Evolutionary conservation across 257 asterid species (phyloP).

Genomic region (Euphrasia confusa): DNA sequence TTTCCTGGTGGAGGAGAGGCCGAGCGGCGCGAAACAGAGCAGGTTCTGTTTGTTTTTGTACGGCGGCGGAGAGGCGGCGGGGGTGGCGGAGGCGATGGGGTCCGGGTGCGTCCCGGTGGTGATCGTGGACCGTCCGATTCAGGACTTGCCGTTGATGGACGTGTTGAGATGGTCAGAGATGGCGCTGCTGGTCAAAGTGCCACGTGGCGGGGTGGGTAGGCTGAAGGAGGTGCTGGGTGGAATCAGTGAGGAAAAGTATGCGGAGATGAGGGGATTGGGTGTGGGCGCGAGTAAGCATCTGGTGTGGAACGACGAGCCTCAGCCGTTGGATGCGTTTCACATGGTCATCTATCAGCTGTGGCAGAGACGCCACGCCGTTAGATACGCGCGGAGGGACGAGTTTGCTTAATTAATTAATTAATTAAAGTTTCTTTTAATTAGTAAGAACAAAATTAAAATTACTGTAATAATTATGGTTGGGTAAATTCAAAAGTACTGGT

Average conservation of each 20-base stretch:
- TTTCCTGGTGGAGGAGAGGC: constrained; percentile 44
- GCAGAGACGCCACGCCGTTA: constrained; percentile 72
- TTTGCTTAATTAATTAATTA: background rate
- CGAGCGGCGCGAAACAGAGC: constrained; percentile 30
- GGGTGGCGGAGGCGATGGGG: constrained; percentile 56
- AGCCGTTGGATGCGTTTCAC: constrained; percentile 72
- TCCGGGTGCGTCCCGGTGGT: constrained; percentile 82
- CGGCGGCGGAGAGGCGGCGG: constrained; percentile 36
- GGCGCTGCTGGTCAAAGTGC: constrained; percentile 43
- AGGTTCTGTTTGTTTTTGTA: constrained; percentile 68
- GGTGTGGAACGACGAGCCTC: constrained; percentile 68
- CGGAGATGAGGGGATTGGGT: constrained; percentile 49
- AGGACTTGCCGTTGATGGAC: constrained; percentile 86
- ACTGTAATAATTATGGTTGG: too few species aligned
- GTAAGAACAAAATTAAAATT: too few species aligned
- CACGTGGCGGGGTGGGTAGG: constrained; percentile 45
- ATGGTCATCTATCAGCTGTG: constrained; percentile 90
- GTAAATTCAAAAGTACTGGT: too few species aligned
- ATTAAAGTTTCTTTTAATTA: too few species aligned
- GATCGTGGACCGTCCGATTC: constrained; percentile 73
- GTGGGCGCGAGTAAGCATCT: constrained; percentile 68
- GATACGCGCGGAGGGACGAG: constrained; percentile 60
- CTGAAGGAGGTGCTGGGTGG: constrained; percentile 51
- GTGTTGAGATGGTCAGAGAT: constrained; percentile 68
- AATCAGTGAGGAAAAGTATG: constrained; percentile 40